A percentile compares a stretch with the other conserved stretches of the same genome.
phyloP scores from a whole-genome alignment of 257 asterid genomes.

The Nicotiana tabacum region DNA sequence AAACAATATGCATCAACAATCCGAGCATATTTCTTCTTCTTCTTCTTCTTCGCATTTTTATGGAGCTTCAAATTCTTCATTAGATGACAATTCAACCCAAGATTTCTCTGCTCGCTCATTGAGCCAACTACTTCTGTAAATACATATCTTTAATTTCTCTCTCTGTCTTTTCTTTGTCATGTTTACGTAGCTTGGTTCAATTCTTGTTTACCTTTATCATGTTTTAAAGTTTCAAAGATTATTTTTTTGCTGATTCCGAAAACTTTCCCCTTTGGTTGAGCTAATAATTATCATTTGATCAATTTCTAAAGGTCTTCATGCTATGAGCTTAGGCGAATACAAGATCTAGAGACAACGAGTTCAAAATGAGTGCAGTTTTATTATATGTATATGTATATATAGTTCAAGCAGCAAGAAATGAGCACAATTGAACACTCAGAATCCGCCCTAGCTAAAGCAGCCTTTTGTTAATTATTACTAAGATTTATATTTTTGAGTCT shows the following conservation, averaged over 20 bases:
- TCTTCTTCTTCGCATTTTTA: conserved; percentile 27
- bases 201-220: neutral
- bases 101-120: conserved; percentile 57
- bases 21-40: conserved; percentile 4
- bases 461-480: neutral
- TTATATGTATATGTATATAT: neutral
- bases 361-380: neutral
- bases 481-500: neutral
- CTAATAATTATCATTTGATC: neutral
- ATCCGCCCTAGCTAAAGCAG: no score
- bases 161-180: neutral
- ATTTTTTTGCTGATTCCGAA: neutral
- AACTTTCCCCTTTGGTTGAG: neutral
- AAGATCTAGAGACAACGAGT: neutral
- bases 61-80: conserved; percentile 13
- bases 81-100: conserved; percentile 23
- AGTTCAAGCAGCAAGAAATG: neutral
- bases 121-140: conserved; percentile 66
- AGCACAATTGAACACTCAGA: neutral
- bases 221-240: neutral
- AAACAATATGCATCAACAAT: conserved; percentile 55
- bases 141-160: neutral
- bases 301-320: neutral
- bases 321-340: neutral
- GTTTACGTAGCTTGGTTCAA: neutral